Evolutionary conservation across 345 rosid species (phyloP).

Genomic region (Geranium rotundifolium): DNA sequence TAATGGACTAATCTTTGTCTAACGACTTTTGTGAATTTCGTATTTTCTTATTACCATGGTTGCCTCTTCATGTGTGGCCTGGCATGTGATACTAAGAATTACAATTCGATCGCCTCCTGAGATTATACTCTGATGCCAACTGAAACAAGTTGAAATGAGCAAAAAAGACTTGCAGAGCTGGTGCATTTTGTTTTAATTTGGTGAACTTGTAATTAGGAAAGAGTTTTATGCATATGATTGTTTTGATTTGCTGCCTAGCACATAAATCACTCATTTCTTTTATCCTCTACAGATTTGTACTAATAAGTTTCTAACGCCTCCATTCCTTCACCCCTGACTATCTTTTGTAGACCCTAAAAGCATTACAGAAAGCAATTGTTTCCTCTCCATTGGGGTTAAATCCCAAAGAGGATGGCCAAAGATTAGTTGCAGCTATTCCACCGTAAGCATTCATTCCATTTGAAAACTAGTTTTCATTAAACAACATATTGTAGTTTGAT

Average conservation of each 20-base stretch:
- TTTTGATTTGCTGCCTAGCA: background rate
- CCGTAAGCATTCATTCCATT: constrained; percentile 33
- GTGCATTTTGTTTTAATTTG: background rate
- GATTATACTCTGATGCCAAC: background rate
- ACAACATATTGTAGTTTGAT: background rate
- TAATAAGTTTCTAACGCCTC: background rate
- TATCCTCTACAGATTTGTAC: background rate
- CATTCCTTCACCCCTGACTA: background rate
- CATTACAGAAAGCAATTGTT: constrained; percentile 72
- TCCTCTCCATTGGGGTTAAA: constrained; percentile 84
- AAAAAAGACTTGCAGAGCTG: background rate
- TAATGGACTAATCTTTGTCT: constrained; percentile 18
- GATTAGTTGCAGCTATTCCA: constrained; percentile 76
- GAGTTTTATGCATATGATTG: background rate
- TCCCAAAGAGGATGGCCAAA: constrained; percentile 71
- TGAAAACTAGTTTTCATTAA: background rate
- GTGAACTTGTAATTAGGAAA: background rate
- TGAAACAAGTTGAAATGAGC: background rate
- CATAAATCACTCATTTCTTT: background rate
- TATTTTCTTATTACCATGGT: background rate
- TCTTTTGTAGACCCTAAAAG: constrained; percentile 58
- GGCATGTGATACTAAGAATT: background rate
- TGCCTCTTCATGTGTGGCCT: background rate
- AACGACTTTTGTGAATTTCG: background rate
- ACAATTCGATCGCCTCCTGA: background rate